Base-by-base conservation (phyloP, 129 eudicot species). In the Escallonia herrerae region DNA sequence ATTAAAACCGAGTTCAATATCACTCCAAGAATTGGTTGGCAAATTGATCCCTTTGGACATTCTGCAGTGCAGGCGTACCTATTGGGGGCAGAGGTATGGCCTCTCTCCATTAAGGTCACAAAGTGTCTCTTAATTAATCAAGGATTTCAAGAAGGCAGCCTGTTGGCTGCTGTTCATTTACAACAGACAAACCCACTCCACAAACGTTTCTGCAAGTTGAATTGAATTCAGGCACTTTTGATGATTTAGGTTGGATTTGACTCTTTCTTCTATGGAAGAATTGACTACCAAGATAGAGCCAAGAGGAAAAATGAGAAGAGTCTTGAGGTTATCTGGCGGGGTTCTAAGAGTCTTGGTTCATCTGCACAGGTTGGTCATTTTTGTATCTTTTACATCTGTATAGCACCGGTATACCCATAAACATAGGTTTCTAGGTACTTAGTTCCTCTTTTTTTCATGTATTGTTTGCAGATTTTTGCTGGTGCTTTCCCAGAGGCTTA, bases 1-100 rank as follows among this genome's bases (percentile, higher is more conserved):
- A 67, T 94, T 13, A 94, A 89, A 64, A 71, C 82, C 40, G 86
- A 86, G 56, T 94, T 94, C 71, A 87, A 90, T 75, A 86, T 94
- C 42, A 86, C 93, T 57, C 97, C 99, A 0, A 82, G 97, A 72
- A 89, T 89, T 43, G 99, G 99, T 66, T 94, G 99, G 99, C 99
- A 94, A 75, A 89, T 94, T 40, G 99, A 94, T 51, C 99, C 99
- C 5, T 94, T 94, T 78, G 99, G 99, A 67, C 99, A 94, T 82
- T 89, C 99, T 12, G 99, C 99, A 52, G 97, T 94, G 54, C 99
- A 94, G 76, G 99, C 95, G 56, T 94, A 94, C 79, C 84, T 89
- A 64, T 71, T 94, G 75, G 95, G 99, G n/a, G 97, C 99, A 63
- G 99, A 94, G 97, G 99, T 89, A 14, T 44, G 15, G 43, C 67